These are phyloP conservation scores for Sanghuangporus baumii DNA, from an alignment of 1,284 basidiomycete genomes.

Conservation along the genomic window DNA sequence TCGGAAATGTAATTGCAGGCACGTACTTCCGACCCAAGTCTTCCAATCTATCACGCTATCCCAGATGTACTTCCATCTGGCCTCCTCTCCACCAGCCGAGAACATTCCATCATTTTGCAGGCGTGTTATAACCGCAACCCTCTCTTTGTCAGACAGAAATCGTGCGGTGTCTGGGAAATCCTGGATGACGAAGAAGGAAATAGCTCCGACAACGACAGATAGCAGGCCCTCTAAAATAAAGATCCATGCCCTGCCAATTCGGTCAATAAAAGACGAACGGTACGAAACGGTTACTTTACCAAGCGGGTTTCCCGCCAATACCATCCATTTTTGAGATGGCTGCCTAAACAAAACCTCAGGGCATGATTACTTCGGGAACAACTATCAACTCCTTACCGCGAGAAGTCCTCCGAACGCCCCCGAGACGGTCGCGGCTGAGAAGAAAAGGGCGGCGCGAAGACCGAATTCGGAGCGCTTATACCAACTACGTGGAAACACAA, in stretches of 20 bases:
- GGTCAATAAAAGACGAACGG: background rate
- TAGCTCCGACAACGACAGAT: slow-evolving; percentile 28
- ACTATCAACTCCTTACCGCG: background rate
- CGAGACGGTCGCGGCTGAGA: slow-evolving; percentile 23
- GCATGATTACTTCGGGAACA: background rate
- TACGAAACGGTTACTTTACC: slow-evolving; percentile 4
- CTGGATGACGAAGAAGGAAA: slow-evolving; percentile 34
- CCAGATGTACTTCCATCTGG: slow-evolving; percentile 56
- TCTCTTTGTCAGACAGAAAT: slow-evolving; percentile 33
- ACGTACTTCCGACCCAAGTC: slow-evolving; percentile 54
- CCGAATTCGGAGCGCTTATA: slow-evolving; percentile 23
- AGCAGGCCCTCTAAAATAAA: slow-evolving; percentile 20
- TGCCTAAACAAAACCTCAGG: background rate
- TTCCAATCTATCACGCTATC: slow-evolving; percentile 66
- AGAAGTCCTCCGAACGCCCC: slow-evolving; percentile 21
- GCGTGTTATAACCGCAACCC: slow-evolving; percentile 42
- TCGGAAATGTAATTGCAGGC: slow-evolving; percentile 5
- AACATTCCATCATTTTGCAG: slow-evolving; percentile 68
- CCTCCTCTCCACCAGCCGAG: slow-evolving; percentile 63
- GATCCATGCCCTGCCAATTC: slow-evolving; percentile 25
- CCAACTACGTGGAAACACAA: slow-evolving; percentile 15
- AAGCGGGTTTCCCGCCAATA: slow-evolving; percentile 26
- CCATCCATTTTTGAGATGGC: slow-evolving; percentile 24
- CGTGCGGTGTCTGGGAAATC: slow-evolving; percentile 38
- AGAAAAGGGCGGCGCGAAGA: slow-evolving; percentile 24